Base-by-base conservation (phyloP, 2,329 filamentous ascomycete species). In the Capronia americana region DNA sequence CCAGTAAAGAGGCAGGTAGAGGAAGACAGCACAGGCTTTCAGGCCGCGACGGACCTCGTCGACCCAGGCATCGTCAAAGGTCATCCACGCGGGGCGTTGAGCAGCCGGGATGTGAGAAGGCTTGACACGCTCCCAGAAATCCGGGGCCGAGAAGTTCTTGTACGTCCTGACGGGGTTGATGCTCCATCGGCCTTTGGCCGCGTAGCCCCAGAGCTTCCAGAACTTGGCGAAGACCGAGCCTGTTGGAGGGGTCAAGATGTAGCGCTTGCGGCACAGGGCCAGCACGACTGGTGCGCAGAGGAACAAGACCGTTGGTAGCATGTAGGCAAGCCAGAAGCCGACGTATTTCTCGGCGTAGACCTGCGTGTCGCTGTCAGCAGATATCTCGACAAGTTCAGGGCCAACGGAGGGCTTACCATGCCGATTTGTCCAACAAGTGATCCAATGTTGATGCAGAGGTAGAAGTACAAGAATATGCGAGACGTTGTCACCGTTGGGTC, bases 11-110 rank as follows among this genome's bases (percentile, higher is more conserved):
- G 82, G 82, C 63, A 80, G 86, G 77, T 83, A 85, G 68, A 85
- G 79, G 77, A 91, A 93, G 38, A 92, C 90, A 70, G 86, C 83
- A 81, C 89, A 91, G 64, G 89, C 89, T 72, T 85, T 82, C 64
- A 91, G 81, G 68, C 90, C 90, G 78, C 90, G 88, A 60, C 84
- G 83, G 57, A 93, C 87, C 75, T 93, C 90, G 75, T 92, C 90
- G 38, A 94, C 91, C 90, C 91, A 94, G 60, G 87, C 86, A 71
- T 94, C 92, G 69, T 94, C 91, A 72, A 92, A 93, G 0, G 88
- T 90, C 89, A 93, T 93, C 90, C 90, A 93, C 0, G 63, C 48
- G 0, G 90, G 90, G 62, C 88, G 87, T 69, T 82, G 75, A 1
- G 76, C 77, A 44, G 84, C 80, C 23, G 91, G 80, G 5, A 92